A percentile compares a stretch with the other conserved stretches of the same genome.
Conservation (phyloP, 345 rosid genomes). For the Populus simonii region DNA sequence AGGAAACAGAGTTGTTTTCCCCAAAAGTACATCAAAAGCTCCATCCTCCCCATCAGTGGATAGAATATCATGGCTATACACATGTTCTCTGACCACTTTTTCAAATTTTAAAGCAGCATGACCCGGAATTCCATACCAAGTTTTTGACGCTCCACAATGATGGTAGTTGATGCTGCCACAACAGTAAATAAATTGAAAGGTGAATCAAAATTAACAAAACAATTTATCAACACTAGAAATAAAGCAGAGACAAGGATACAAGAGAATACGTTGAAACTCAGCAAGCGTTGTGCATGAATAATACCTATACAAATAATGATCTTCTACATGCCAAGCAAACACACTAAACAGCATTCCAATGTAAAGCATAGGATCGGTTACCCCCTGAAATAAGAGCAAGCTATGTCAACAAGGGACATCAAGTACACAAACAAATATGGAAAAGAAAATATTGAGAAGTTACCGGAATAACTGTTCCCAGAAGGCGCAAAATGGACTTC, state of each 20-base stretch:
- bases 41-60: conserved; percentile 86
- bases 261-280: neutral
- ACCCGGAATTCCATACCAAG: conserved; percentile 99
- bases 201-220: neutral
- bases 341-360: conserved; percentile 98
- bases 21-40: conserved; percentile 92
- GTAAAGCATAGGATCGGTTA: conserved; percentile 99
- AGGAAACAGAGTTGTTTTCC: conserved; percentile 95
- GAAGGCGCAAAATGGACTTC: conserved; percentile 83
- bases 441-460: neutral
- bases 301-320: conserved; percentile 97
- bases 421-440: neutral
- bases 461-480: conserved; percentile 89
- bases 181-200: neutral
- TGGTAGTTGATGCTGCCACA: conserved; percentile 87
- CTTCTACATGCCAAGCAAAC: conserved; percentile 99
- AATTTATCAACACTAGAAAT: neutral
- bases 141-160: conserved; percentile 98
- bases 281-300: neutral
- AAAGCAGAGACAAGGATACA: conserved; percentile 6
- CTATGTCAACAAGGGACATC: conserved; percentile 6
- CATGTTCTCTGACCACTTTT: conserved; percentile 82
- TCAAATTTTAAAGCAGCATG: conserved; percentile 89
- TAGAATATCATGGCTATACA: conserved; percentile 70
- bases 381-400: conserved; percentile 66